These are phyloP conservation scores for Plasmodium adleri DNA, from an alignment of 169 alveolate genomes.

Conservation along the genomic window DNA sequence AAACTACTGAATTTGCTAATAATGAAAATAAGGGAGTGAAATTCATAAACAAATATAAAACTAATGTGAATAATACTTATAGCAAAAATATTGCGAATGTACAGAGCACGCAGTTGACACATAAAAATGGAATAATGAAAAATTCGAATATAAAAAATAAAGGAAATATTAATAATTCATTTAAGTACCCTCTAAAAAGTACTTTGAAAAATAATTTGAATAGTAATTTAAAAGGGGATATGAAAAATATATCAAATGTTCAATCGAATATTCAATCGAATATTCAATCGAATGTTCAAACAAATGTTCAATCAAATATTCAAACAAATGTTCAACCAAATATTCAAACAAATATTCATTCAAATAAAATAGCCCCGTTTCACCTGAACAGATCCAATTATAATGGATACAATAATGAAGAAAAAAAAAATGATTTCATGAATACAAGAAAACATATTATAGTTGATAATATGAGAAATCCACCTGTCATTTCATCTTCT, in stretches of 20 bases:
- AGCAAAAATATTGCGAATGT: constrained; percentile 13
- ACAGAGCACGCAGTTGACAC: background rate
- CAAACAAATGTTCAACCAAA: too few species aligned
- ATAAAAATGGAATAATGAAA: constrained; percentile 21
- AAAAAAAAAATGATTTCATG: background rate
- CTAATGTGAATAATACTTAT: constrained; percentile 12
- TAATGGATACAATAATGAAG: constrained; percentile 25
- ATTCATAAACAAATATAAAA: constrained; percentile 47
- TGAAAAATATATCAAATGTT: background rate
- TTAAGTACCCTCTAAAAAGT: constrained; percentile 38
- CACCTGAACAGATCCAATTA: background rate
- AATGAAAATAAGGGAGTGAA: constrained; percentile 63
- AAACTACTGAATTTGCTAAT: constrained; percentile 39
- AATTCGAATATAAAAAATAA: constrained; percentile 32
- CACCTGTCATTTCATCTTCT: background rate
- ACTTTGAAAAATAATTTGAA: constrained; percentile 28
- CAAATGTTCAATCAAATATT: too few species aligned
- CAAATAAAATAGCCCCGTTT: constrained; percentile 8
- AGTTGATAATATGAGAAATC: constrained; percentile 3
- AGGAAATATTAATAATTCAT: constrained; percentile 14
- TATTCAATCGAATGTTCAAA: too few species aligned
- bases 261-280: background rate
- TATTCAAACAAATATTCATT: background rate
- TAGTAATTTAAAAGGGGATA: too few species aligned
- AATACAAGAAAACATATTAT: constrained; percentile 4